A percentile compares a stretch with the other conserved stretches of the same genome.
phyloP scores from a whole-genome alignment of 208 protist genomes.

The Leishmania amazonensis region DNA sequence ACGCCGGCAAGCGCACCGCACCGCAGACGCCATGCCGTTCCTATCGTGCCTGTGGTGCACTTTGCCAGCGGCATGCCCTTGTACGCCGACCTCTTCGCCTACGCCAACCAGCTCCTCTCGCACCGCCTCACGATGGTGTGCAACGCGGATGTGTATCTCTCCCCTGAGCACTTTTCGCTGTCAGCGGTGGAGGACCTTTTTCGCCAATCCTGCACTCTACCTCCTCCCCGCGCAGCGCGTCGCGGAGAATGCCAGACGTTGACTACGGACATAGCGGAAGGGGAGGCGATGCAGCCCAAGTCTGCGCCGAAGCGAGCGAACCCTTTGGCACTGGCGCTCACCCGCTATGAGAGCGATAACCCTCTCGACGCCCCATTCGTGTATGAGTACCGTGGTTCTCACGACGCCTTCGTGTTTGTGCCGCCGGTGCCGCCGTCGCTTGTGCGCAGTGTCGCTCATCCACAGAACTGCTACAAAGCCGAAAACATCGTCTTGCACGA shows the following conservation, averaged over 20 bases:
- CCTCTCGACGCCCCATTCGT: constrained; percentile 54
- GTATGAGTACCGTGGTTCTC: constrained; percentile 81
- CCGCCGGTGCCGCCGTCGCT: constrained; percentile 57
- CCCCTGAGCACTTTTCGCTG: constrained; percentile 37
- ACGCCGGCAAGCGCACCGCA: too few relatives aligned
- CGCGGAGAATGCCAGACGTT: background rate
- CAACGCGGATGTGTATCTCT: constrained; percentile 86
- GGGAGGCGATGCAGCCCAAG: background rate
- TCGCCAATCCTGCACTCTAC: background rate
- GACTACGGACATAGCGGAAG: background rate
- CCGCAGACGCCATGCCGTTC: constrained; percentile 3
- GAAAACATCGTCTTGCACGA: constrained; percentile 90
- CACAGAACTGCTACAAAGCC: constrained; percentile 87
- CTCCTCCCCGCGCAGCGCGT: background rate
- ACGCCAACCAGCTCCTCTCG: constrained; percentile 64
- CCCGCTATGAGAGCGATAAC: constrained; percentile 74
- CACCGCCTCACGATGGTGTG: constrained; percentile 75
- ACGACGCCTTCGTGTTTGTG: constrained; percentile 82
- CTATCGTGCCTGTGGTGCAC: constrained; percentile 51
- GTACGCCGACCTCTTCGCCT: constrained; percentile 78
- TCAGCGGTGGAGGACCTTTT: constrained; percentile 38
- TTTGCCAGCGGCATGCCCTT: constrained; percentile 34
- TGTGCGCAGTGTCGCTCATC: constrained; percentile 51
- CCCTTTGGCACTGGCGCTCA: constrained; percentile 65
- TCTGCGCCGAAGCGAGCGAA: background rate